phyloP scores from a whole-genome alignment of 1,284 basidiomycete genomes.

The Leccinum subspadiceum region DNA sequence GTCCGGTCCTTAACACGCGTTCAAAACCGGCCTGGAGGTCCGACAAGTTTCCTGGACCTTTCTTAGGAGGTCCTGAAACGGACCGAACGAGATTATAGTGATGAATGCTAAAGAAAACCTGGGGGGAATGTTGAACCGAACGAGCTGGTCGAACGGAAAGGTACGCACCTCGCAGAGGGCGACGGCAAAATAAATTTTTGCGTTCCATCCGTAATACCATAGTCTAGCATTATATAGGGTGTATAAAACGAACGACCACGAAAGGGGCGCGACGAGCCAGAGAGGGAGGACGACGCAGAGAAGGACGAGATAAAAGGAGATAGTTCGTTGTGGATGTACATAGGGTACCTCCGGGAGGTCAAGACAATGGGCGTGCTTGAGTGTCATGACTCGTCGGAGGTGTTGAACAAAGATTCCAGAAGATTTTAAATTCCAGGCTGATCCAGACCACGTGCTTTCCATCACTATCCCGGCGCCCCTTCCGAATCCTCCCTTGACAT shows the following conservation, averaged over 20 bases:
- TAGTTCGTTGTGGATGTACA: constrained; percentile 36
- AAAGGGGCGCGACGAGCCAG: constrained; percentile 67
- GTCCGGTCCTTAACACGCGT: constrained; percentile 55
- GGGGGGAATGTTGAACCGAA: constrained; percentile 5
- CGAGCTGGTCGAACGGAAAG: background rate
- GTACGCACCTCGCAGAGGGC: constrained; percentile 57
- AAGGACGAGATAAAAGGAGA: constrained; percentile 60
- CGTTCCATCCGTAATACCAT: constrained; percentile 41
- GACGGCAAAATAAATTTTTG: constrained; percentile 42
- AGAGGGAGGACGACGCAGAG: constrained; percentile 62
- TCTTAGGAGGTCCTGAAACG: constrained; percentile 52
- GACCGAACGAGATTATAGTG: constrained; percentile 55
- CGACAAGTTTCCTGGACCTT: constrained; percentile 44
- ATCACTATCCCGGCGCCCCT: background rate
- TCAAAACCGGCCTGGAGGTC: constrained; percentile 62
- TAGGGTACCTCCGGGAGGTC: constrained; percentile 37
- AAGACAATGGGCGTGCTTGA: background rate
- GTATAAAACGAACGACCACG: constrained; percentile 68
- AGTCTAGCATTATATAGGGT: constrained; percentile 46
- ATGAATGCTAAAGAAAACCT: constrained; percentile 81
- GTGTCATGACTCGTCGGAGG: background rate
- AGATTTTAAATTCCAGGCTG: background rate
- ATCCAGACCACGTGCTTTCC: constrained; percentile 13
- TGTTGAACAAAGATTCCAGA: background rate
- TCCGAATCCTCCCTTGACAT: constrained; percentile 27